Base-by-base conservation (phyloP, 352 stramenopile species). In the Phytophthora capsici region DNA sequence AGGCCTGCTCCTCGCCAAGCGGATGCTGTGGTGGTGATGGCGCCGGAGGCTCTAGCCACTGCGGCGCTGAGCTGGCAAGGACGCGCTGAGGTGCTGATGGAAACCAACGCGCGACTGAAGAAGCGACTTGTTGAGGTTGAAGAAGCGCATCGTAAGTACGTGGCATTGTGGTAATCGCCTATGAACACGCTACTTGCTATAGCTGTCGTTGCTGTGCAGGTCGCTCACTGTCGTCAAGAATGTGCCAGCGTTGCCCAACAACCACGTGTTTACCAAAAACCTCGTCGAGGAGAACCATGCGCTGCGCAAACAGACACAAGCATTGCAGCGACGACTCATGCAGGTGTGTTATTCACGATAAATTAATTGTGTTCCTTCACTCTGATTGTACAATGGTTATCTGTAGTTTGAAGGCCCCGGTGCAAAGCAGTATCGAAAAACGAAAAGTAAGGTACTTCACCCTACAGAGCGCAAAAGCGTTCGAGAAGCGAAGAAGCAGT, bases 261-360 rank as follows among this genome's bases (percentile, higher is more conserved):
- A 89, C 25, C 73, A 87, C 46, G 67, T 77, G 46, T 89, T 84
- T 62, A 89, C 74, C 34, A 85, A 80, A 54, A 48, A 86, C 44
- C 78, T 91, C 25, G 57, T 91, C n/a, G 73, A 86, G 20, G 78
- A 91, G 59, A 91, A 89, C 53, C 71, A 75, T 13, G 32, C 61
- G 64, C 71, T 89, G 16, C 54, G 78, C 23, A 44, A 52, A 17
- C 59, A 75, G 13, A 80, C 56, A 16, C 70, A 76, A 14, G 55
- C 58, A 34, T 57, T 89, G 23, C 69, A 84, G 38, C 67, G 77
- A 3, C 64, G 72, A 19, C 71, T 89, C 4, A 75, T 81, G 47
- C 71, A 73, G 58, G 79, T 89, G 8, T 34, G 58, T 46, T 14
- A 16, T 3, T 34, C 25, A 32, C 4, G n/a, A 40, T 17, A 41